These are phyloP conservation scores for Rhodotorula sp. DNA, from an alignment of 1,284 basidiomycete species.

Conservation along the genomic window DNA sequence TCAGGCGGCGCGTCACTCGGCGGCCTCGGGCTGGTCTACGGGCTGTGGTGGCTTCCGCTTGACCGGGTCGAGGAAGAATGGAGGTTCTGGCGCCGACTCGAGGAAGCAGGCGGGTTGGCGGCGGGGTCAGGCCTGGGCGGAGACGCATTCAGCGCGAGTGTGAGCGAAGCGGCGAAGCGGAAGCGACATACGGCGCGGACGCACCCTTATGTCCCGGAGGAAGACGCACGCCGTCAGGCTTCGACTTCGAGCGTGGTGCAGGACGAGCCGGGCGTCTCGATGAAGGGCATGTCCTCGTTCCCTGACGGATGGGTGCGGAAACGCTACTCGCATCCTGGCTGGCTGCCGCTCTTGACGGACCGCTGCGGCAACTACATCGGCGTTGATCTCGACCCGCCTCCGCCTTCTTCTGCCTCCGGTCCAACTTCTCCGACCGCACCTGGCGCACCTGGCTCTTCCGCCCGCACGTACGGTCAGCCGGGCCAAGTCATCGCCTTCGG, in stretches of 20 bases:
- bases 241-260: neutral
- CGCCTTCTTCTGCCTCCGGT: neutral
- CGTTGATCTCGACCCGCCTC: constrained; percentile 82
- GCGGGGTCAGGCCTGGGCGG: constrained; percentile 13
- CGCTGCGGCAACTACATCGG: constrained; percentile 95
- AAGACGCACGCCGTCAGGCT: constrained; percentile 68
- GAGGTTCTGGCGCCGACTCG: constrained; percentile 88
- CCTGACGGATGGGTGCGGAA: constrained; percentile 87
- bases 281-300: constrained; percentile 72
- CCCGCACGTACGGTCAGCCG: constrained; percentile 58
- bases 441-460: neutral
- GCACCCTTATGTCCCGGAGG: constrained; percentile 56
- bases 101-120: constrained; percentile 49
- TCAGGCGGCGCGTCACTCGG: constrained; percentile 14
- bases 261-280: constrained; percentile 20
- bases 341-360: constrained; percentile 93
- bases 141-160: constrained; percentile 27
- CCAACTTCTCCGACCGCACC: neutral
- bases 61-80: constrained; percentile 90
- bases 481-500: constrained; percentile 98
- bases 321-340: constrained; percentile 89
- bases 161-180: neutral
- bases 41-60: constrained; percentile 55
- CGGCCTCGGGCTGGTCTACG: constrained; percentile 43
- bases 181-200: neutral